These are phyloP conservation scores for Rauvolfia tetraphylla DNA, from an alignment of 257 asterid species.

Conservation along the genomic window DNA sequence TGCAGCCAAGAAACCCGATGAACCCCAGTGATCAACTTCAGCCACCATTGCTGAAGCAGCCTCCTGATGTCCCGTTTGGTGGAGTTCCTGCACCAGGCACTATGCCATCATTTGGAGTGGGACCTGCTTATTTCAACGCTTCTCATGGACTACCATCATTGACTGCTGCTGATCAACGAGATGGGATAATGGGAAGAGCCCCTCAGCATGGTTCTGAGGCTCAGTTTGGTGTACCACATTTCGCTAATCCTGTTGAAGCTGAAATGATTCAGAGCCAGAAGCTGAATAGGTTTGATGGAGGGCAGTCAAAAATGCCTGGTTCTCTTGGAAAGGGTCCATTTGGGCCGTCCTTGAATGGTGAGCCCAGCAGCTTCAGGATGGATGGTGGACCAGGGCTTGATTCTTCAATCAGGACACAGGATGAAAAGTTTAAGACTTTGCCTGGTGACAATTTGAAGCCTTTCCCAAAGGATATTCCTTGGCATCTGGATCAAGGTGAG, in stretches of 20 bases:
- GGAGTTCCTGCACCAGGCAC: conserved; percentile 26
- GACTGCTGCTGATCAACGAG: conserved; percentile 34
- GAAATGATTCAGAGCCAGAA: conserved; percentile 38
- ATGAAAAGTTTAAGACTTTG: conserved; percentile 43
- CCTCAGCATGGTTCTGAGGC: conserved; percentile 44
- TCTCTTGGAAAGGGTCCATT: conserved; percentile 43
- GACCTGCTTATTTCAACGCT: conserved; percentile 41
- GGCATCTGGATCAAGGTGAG: conserved; percentile 56
- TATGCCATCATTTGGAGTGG: conserved; percentile 35
- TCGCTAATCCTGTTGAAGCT: conserved; percentile 35
- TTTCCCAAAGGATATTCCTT: conserved; percentile 39
- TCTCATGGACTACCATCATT: conserved; percentile 36
- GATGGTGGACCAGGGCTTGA: conserved; percentile 46
- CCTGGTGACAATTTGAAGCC: conserved; percentile 43
- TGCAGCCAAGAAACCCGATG: conserved; percentile 37
- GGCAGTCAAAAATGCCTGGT: conserved; percentile 21
- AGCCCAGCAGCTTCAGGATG: conserved; percentile 30
- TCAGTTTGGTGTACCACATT: conserved; percentile 38
- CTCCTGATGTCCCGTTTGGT: conserved; percentile 21
- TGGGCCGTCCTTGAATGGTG: conserved; percentile 34
- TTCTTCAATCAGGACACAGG: conserved; percentile 42
- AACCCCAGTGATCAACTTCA: conserved; percentile 32
- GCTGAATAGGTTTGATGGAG: conserved; percentile 27
- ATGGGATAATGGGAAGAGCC: conserved; percentile 46
- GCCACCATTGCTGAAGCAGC: conserved; percentile 21